Evolutionary conservation across 768 basidiomycete species (phyloP), one percentile per base, ranked within the genome.

Genomic region (Russula virescens): DNA sequence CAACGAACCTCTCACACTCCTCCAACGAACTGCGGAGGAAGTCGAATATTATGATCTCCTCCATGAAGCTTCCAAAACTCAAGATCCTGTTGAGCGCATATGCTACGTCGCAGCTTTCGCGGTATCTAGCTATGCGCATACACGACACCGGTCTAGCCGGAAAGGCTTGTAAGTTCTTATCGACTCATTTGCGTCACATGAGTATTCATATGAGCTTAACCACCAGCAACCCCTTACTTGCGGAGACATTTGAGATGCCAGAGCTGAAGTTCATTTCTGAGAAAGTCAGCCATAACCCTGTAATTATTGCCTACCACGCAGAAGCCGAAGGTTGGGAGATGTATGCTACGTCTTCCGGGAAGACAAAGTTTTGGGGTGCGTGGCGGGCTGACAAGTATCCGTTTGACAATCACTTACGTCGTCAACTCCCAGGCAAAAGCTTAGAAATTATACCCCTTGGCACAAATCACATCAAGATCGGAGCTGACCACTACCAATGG

Each of bases 361-460:
- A 83, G 74, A 93, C 91, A 60, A 92, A 91, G 73, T 92, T 94
- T 73, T 91, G 91, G 90, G 92, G 91, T 89, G 72, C 62, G 85
- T 79, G 40, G 50, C 23, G 45, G 28, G 63, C 62, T 60, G 42
- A 61, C 40, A 35, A 42, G 56, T 51, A 61, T 55, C 43, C 49
- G 62, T 67, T 38, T 61, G 57, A 60, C 58, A 62, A 60, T 60
- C 71, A 71, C 31, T 53, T 3, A 73, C 64, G 13, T 35, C 18
- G 55, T 62, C 62, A 64, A 18, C 35, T 50, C 48, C 16, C 55
- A 91, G 91, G 92, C n/a, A 93, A 91, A 77, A 91, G 89, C 67
- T 74, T 94, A 68, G 93, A 94, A 74, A 83, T 95, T 50, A 88
- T 91, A 48, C 92, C 91, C 21, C 75, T 87, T 56, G 93, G 93